phyloP scores from a whole-genome alignment of 805 yeast genomes.

The Monosporozyma solicola region DNA sequence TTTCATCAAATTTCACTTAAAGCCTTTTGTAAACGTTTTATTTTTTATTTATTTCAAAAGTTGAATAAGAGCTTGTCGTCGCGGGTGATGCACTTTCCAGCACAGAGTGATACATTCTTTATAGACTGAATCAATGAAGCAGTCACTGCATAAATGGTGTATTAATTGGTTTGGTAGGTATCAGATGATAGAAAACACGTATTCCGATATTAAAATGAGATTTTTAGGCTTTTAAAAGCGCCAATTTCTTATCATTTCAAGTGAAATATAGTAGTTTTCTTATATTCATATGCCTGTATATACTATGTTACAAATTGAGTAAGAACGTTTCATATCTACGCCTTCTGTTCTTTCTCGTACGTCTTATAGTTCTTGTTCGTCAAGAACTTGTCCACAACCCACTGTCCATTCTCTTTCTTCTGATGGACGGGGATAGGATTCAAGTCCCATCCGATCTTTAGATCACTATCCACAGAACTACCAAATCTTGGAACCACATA shows the following conservation, averaged over 20 bases:
- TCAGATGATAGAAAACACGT: too few relatives aligned
- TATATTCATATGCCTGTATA: neutral
- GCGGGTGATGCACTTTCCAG: neutral
- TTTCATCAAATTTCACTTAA: neutral
- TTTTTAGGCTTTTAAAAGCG: neutral
- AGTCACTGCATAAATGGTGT: neutral
- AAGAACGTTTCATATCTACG: neutral
- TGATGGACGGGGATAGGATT: slow-evolving; percentile 74
- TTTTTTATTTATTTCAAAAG: neutral
- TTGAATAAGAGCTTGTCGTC: neutral
- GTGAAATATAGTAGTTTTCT: neutral
- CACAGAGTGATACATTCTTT: neutral
- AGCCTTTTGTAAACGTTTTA: neutral
- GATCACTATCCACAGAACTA: slow-evolving; percentile 68
- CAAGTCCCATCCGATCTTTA: slow-evolving; percentile 82
- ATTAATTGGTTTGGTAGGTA: too few relatives aligned
- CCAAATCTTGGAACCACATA: slow-evolving; percentile 90
- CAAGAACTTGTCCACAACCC: slow-evolving; percentile 41
- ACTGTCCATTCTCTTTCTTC: slow-evolving; percentile 53
- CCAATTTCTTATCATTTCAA: neutral
- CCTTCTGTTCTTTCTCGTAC: slow-evolving; percentile 6
- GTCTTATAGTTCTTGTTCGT: slow-evolving; percentile 21
- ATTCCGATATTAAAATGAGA: neutral
- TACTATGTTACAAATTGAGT: neutral
- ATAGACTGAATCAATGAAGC: neutral